Percentiles rank a stretch among this genome's conserved stretches.
phyloP scores from a whole-genome alignment of 176 grass and related monocot species.

The Cymbopogon citratus region DNA sequence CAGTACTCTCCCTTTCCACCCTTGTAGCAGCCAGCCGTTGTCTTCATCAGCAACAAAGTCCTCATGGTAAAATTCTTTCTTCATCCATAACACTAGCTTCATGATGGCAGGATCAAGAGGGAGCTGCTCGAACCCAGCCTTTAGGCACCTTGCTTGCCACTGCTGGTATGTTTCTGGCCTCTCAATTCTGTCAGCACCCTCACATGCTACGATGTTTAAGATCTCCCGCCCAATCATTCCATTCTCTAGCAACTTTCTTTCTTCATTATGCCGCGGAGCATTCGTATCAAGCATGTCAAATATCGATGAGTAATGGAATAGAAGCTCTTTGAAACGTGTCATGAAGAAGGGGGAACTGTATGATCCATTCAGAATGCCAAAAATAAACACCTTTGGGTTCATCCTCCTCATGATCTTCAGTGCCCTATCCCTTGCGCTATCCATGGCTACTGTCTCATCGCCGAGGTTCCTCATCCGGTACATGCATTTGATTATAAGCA shows the following conservation, averaged over 20 bases:
- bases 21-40: too few relatives aligned
- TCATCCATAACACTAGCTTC: slow-evolving; percentile 6
- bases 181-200: slow-evolving; percentile 26
- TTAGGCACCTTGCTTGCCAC: slow-evolving; percentile 28
- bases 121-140: slow-evolving; percentile 22
- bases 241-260: slow-evolving; percentile 23
- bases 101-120: slow-evolving; percentile 16
- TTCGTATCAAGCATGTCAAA: slow-evolving; percentile 29
- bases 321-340: slow-evolving; percentile 33
- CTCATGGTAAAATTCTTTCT: not conserved
- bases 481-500: slow-evolving; percentile 26
- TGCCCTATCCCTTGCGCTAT: slow-evolving; percentile 27
- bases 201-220: slow-evolving; percentile 33
- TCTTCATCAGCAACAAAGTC: too few relatives aligned
- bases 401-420: slow-evolving; percentile 32
- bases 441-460: slow-evolving; percentile 30
- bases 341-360: slow-evolving; percentile 37
- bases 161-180: slow-evolving; percentile 36
- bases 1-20: too few relatives aligned
- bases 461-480: slow-evolving; percentile 30
- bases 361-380: slow-evolving; percentile 26
- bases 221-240: not conserved
- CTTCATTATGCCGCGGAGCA: slow-evolving; percentile 6
- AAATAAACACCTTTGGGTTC: slow-evolving; percentile 24
- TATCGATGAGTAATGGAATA: slow-evolving; percentile 24